Evolutionary conservation across 1,284 basidiomycete genomes (phyloP), one percentile per base, ranked within the genome.

Genomic region (Vanrija pseudolonga): DNA sequence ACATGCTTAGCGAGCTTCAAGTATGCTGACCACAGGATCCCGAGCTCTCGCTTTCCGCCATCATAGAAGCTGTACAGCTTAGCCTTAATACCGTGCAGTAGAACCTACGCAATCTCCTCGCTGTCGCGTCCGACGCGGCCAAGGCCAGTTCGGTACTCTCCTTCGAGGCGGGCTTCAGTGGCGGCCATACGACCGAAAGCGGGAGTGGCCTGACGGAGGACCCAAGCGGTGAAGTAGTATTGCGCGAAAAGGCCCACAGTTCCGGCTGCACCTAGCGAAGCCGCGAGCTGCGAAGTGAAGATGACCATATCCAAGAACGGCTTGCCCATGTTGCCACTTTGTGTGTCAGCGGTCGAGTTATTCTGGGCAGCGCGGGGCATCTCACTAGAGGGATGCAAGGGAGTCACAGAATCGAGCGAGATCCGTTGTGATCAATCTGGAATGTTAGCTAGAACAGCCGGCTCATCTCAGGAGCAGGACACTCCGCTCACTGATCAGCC

Each of bases 101-200:
- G 37, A 26, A 82, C 87, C 68, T 63, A 87, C 84, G 94, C 93
- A 44, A 98, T 84, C 74, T 98, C 94, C 72, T 98, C 94, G 15
- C 88, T 85, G 67, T 97, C 94, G 57, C 93, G 82, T 3, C 90
- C 93, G 5, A 97, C 83, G 22, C 94, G 77, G 0, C 88, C 87
- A 71, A 98, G 87, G 0, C 92, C 94, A 0, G 86, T 84, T 32
- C 94, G 81, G 69, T 96, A 98, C 65, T 97, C 93, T 15, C 95
- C 95, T 68, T 83, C 82, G 8, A 84, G 68, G 44, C 87, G 84
- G 0, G 92, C 90, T 71, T 97, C 92, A 5, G 90, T 83, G 1
- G 90, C 90, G 0, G 93, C 91, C 23, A 98, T 82, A 45, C 88
- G 84, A 0, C 94, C 95, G 74, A 98, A 98, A 0, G 93, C 90